These are phyloP conservation scores for Wickerhamiella qilinensis DNA, from an alignment of 805 yeast genomes.

Conservation along the genomic window DNA sequence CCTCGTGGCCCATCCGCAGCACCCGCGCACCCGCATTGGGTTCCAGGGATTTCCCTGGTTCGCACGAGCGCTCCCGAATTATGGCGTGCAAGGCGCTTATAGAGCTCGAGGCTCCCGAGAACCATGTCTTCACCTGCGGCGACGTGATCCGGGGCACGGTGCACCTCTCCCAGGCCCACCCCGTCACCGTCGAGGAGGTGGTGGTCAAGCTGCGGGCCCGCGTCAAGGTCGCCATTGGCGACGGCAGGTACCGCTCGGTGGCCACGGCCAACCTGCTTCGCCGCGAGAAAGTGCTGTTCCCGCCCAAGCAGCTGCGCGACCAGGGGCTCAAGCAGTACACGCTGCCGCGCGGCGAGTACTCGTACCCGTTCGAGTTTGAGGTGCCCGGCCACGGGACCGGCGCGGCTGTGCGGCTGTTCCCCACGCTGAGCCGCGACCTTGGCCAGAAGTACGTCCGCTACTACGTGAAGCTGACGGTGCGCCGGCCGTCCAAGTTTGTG, in stretches of 20 bases:
- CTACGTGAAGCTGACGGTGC: constrained; percentile 4
- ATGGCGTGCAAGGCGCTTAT: constrained; percentile 2
- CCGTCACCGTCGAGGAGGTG: constrained; percentile 2
- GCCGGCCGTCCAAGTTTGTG: constrained; percentile 3
- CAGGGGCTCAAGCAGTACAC: constrained; percentile 1
- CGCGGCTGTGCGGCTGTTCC: not conserved
- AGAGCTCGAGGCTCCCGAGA: not conserved
- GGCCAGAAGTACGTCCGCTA: constrained; percentile 4
- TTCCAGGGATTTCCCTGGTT: too few species aligned
- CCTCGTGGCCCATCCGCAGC: too few species aligned
- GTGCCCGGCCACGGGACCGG: constrained; percentile 4
- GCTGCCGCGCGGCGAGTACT: constrained; percentile 2
- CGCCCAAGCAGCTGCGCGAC: not conserved
- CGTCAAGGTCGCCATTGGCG: constrained; percentile 5
- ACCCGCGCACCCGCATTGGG: too few species aligned
- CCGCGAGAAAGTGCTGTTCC: constrained; percentile 2
- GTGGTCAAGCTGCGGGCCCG: constrained; percentile 4
- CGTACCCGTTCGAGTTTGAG: constrained; percentile 3
- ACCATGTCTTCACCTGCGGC: constrained; percentile 3
- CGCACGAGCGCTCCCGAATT: too few species aligned
- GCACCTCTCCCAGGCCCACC: not conserved
- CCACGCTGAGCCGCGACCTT: constrained; percentile 1
- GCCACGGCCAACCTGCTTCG: constrained; percentile 1
- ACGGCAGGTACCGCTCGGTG: constrained; percentile 5
- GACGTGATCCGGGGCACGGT: constrained; percentile 2